Evolutionary conservation across 192 early-diverging fungal species (phyloP).

Genomic region (Chytriomyces sp.): DNA sequence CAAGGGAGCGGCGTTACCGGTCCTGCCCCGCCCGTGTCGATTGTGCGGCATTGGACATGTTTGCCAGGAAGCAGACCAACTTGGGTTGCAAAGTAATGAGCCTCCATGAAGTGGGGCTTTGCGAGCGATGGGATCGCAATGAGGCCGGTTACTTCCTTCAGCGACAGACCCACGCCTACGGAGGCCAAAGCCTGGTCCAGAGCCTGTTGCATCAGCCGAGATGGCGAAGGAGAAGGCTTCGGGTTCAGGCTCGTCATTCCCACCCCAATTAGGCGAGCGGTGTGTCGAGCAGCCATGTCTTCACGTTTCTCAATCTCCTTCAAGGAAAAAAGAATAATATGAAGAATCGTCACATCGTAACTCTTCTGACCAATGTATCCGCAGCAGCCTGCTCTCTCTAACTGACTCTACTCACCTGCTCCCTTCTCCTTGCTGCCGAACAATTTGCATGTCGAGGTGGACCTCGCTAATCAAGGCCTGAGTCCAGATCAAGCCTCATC

Average conservation of each 20-base stretch:
- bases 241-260: constrained; percentile 46
- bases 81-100: background rate
- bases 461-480: no score
- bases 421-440: no score
- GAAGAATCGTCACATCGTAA: no score
- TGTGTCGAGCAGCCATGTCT: background rate
- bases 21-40: constrained; percentile 49
- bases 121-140: constrained; percentile 49
- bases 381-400: no score
- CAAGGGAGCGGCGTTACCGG: constrained; percentile 40
- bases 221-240: constrained; percentile 27
- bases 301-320: background rate
- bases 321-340: no score
- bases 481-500: no score
- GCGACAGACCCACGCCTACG: constrained; percentile 10
- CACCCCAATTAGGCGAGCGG: constrained; percentile 43
- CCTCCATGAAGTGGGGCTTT: constrained; percentile 50
- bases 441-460: no score
- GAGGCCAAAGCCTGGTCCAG: constrained; percentile 34
- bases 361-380: no score
- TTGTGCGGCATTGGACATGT: constrained; percentile 36
- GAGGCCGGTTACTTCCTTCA: constrained; percentile 46
- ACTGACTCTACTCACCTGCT: no score
- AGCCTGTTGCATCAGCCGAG: constrained; percentile 43
- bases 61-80: constrained; percentile 43